Base-by-base conservation (phyloP, 495 filamentous ascomycete genomes). In the Penicillium robsamsonii region DNA sequence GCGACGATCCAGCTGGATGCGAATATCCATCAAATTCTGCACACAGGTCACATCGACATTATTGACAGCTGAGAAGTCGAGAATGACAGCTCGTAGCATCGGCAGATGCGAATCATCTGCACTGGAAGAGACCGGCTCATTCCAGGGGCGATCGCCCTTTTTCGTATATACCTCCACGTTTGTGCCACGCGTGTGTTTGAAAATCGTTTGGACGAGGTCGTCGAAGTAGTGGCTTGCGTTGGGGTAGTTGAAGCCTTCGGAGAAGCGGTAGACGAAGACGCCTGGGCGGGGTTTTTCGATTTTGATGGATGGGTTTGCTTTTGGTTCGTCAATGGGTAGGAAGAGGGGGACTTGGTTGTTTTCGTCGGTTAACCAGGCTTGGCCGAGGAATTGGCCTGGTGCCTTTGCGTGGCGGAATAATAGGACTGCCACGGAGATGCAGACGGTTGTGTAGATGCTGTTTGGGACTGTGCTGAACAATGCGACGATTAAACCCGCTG, bases 201-300 rank as follows among this genome's bases (percentile, higher is more conserved):
- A 89, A 55, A 97, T 88, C 59, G 81, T 80, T 6, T 72, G 64
- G 13, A 87, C 83, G 57, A 97, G 80, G 58, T 85, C 75, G 60
- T 96, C 91, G 24, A 93, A 81, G 63, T 94, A 92, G 70, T 92
- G 88, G 62, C 85, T 86, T 17, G 90, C 90, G 61, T 95, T 97
- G 53, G 90, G 88, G 65, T 96, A 97, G 74, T 92, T 91, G 76
- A 93, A 95, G 27, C 91, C 91, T 75, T 97, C 92, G 2, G 90
- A 86, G 73, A 97, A 96, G 38, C 92, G 84, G 74, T 96, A 97
- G 68, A 97, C 93, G 74, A 96, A 96, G 57, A 97, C 83, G 42
- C 92, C 92, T 2, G 92, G 91, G 60, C 91, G 92, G 2, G 92
- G 92, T 53, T 78, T 83, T 47, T 85, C 73, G 6, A 93, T 73